Percentiles rank a stretch among this genome's conserved stretches.
phyloP scores from a whole-genome alignment of 306 rosid species.

The Castanea crenata region DNA sequence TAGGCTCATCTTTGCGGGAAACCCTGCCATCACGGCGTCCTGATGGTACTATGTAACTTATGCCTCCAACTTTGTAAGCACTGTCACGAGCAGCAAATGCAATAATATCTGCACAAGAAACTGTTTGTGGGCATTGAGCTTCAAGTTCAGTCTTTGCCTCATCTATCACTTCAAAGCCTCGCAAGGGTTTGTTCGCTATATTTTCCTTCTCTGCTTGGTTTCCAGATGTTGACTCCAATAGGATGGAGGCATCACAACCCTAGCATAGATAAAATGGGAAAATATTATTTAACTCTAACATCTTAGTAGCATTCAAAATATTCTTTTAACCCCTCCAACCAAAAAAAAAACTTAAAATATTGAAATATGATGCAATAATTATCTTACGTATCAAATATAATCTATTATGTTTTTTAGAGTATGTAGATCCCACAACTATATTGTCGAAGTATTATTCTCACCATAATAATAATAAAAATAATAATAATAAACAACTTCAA shows the following conservation, averaged over 20 bases:
- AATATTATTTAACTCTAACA: not conserved
- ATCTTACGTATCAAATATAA: no score
- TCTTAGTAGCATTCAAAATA: no score
- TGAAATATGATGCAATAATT: not conserved
- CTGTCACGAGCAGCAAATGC: constrained; percentile 44
- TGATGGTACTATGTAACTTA: not conserved
- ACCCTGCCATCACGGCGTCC: constrained; percentile 12
- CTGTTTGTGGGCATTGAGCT: constrained; percentile 37
- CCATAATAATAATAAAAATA: no score
- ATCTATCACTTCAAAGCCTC: constrained; percentile 42
- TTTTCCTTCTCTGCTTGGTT: constrained; percentile 32
- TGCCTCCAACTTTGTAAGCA: constrained; percentile 1
- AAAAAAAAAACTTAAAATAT: no score
- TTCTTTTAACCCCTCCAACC: no score
- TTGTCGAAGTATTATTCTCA: no score
- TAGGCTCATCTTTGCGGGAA: not conserved
- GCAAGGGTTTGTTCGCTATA: constrained; percentile 31
- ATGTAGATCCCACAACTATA: no score
- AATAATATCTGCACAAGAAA: constrained; percentile 41
- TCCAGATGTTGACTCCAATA: constrained; percentile 30
- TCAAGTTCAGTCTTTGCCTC: constrained; percentile 36
- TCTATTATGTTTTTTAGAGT: no score
- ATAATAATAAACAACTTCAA: no score
- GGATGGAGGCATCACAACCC: constrained; percentile 43
- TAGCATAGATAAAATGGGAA: not conserved